These are phyloP conservation scores for Calonectria honghensis DNA, from an alignment of 2,329 filamentous ascomycete species.

Conservation along the genomic window DNA sequence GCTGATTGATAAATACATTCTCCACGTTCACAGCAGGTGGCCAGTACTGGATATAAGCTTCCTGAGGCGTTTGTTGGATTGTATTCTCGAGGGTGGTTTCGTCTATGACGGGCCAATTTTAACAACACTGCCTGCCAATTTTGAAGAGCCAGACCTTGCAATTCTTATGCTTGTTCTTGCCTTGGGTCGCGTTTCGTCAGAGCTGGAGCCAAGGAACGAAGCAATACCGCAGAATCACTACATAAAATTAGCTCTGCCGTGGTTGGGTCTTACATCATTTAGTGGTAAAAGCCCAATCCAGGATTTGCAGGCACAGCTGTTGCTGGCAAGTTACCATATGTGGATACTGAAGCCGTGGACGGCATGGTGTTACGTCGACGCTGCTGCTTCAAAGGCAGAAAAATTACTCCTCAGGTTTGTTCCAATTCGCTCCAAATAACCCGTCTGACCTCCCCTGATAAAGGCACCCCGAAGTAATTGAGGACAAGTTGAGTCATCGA, in stretches of 20 bases:
- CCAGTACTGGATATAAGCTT: not conserved
- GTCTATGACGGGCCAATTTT: not conserved
- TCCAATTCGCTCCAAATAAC: not conserved
- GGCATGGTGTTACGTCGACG: not conserved
- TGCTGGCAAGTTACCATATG: not conserved
- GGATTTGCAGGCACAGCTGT: not conserved
- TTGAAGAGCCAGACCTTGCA: not conserved
- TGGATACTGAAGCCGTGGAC: slow-evolving; percentile 3
- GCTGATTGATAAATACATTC: not conserved
- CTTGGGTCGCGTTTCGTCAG: not conserved
- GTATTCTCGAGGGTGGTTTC: not conserved
- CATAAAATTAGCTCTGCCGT: not conserved
- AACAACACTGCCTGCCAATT: not conserved
- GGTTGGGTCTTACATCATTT: not conserved
- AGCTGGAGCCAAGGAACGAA: not conserved
- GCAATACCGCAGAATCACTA: not conserved
- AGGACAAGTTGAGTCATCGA: not conserved
- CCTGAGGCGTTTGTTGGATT: not conserved
- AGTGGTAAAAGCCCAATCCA: not conserved
- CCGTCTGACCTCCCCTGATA: not conserved
- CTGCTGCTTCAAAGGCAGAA: not conserved
- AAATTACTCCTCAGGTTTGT: not conserved
- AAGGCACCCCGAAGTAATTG: not conserved
- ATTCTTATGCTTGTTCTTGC: not conserved
- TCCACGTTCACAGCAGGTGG: not conserved